phyloP scores from a whole-genome alignment of 1,139 yeast genomes.

The Nakaseomyces uthaithaninus region DNA sequence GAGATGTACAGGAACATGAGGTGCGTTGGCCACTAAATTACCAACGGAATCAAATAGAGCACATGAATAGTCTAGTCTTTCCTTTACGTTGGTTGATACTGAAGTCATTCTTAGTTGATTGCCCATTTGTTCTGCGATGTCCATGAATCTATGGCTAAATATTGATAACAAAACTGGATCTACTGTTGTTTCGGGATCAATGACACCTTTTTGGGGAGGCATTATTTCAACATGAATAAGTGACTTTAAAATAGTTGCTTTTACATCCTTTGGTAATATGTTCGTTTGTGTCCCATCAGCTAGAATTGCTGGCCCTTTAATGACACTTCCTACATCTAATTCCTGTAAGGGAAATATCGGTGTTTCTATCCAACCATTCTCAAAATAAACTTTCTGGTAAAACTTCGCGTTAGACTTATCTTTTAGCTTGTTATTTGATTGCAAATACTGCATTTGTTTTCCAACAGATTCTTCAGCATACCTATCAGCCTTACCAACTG shows the following conservation, averaged over 20 bases:
- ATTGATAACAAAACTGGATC: slow-evolving; percentile 72
- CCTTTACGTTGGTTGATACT: slow-evolving; percentile 80
- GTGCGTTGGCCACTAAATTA: slow-evolving; percentile 76
- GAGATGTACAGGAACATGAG: slow-evolving; percentile 79
- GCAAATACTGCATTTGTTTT: slow-evolving; percentile 29
- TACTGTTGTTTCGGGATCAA: slow-evolving; percentile 27
- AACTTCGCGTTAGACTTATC: slow-evolving; percentile 11
- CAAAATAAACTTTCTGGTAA: slow-evolving; percentile 39
- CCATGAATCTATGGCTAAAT: slow-evolving; percentile 79
- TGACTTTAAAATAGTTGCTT: slow-evolving; percentile 55
- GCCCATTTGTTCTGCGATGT: slow-evolving; percentile 88
- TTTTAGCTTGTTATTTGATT: slow-evolving; percentile 9
- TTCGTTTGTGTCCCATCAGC: slow-evolving; percentile 86
- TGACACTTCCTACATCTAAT: slow-evolving; percentile 44
- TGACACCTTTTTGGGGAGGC: background rate
- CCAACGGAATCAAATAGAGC: slow-evolving; percentile 72
- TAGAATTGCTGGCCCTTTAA: slow-evolving; percentile 74
- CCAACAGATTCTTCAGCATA: slow-evolving; percentile 33
- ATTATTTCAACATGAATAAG: slow-evolving; percentile 45
- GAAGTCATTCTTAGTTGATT: slow-evolving; percentile 70
- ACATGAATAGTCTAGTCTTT: slow-evolving; percentile 75
- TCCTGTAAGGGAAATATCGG: slow-evolving; percentile 45
- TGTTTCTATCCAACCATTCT: slow-evolving; percentile 44
- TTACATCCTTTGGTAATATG: slow-evolving; percentile 61
- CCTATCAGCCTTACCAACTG: slow-evolving; percentile 43